Conservation (phyloP, 176 grass and related monocot species). For the Dactylis glomerata region DNA sequence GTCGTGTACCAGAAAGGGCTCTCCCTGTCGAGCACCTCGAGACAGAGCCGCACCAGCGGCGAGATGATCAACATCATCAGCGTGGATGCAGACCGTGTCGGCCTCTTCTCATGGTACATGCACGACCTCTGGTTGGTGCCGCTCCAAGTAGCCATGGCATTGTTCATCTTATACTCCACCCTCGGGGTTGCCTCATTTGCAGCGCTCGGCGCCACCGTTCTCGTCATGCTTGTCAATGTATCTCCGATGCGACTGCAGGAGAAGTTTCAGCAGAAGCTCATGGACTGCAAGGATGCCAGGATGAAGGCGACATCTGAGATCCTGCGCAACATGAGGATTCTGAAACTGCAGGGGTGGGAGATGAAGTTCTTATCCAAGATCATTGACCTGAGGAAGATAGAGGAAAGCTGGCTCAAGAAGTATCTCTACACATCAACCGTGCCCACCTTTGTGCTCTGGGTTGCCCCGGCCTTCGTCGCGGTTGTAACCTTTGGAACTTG, state of each 20-base stretch:
- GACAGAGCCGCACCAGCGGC: constrained; percentile 58
- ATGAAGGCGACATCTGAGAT: constrained; percentile 85
- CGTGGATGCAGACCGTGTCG: constrained; percentile 52
- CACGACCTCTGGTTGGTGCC: constrained; percentile 72
- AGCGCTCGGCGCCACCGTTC: constrained; percentile 44
- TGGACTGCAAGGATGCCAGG: constrained; percentile 71
- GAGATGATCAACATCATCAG: constrained; percentile 71
- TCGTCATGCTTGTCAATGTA: constrained; percentile 71
- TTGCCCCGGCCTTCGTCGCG: constrained; percentile 62
- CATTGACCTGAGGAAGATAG: constrained; percentile 56
- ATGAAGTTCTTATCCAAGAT: constrained; percentile 94
- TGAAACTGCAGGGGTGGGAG: constrained; percentile 89
- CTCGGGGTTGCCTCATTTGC: constrained; percentile 54
- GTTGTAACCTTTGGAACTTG: constrained; percentile 63
- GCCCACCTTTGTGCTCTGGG: constrained; percentile 46
- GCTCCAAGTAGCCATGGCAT: constrained; percentile 59
- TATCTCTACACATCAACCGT: constrained; percentile 42
- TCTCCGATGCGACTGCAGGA: constrained; percentile 51
- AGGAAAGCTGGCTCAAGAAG: constrained; percentile 67
- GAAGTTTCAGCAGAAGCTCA: constrained; percentile 63
- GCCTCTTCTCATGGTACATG: constrained; percentile 57
- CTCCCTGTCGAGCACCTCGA: constrained; percentile 55
- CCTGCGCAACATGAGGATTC: constrained; percentile 82
- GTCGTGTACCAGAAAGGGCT: constrained; percentile 78
- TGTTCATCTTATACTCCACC: constrained; percentile 72